phyloP scores from a whole-genome alignment of 1,284 basidiomycete species.

The Limonomyces culmigenus region DNA sequence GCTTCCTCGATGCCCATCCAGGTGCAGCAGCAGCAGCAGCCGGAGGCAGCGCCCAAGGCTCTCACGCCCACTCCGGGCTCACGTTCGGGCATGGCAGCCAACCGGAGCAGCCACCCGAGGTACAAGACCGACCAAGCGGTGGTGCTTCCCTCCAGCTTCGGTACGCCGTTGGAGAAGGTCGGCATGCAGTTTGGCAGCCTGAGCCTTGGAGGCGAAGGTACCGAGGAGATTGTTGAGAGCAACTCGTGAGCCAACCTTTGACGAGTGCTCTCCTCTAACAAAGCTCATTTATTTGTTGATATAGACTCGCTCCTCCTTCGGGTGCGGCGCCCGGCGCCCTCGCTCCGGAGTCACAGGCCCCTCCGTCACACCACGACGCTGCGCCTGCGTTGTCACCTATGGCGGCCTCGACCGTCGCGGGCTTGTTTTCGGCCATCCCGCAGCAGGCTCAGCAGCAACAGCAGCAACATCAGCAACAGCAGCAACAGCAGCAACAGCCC shows the following conservation, averaged over 20 bases:
- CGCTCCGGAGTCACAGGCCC: conserved; percentile 13
- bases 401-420: conserved; percentile 10
- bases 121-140: conserved; percentile 64
- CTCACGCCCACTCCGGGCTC: no score
- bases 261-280: conserved; percentile 5
- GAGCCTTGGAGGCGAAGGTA: conserved; percentile 46
- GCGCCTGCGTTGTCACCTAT: no score
- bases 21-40: background rate
- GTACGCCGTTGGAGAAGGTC: conserved; percentile 46
- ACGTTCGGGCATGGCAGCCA: no score
- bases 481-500: conserved; percentile 13
- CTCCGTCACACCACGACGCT: conserved; percentile 14
- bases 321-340: conserved; percentile 15
- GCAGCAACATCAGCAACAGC: conserved; percentile 10
- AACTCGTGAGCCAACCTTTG: conserved; percentile 3
- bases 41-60: conserved; percentile 14
- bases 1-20: conserved; percentile 15
- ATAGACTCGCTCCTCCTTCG: conserved; percentile 9
- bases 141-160: conserved; percentile 40
- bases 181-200: conserved; percentile 77
- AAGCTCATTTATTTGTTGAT: background rate
- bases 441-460: conserved; percentile 22
- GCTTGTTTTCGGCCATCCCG: conserved; percentile 30
- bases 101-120: no score
- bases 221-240: conserved; percentile 32